A percentile compares a stretch with the other conserved stretches of the same genome.
These are phyloP conservation scores for Limonium bicolor DNA, from an alignment of 148 eudicot genomes.

Conservation along the genomic window DNA sequence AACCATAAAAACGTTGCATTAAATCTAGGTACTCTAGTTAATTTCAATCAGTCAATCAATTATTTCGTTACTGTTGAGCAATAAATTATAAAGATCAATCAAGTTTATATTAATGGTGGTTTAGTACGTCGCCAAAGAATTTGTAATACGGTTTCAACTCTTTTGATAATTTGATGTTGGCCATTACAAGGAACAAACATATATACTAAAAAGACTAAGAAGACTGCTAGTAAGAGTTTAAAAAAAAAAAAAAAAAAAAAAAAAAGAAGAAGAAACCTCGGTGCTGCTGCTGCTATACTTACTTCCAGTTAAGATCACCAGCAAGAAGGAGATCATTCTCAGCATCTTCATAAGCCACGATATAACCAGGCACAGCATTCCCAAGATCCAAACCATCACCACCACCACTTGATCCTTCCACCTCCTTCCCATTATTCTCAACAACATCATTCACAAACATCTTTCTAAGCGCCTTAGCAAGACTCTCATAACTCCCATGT, in stretches of 20 bases:
- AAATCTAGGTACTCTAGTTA: no score
- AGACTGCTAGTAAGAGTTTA: background rate
- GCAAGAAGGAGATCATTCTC: constrained; percentile 88
- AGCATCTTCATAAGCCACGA: constrained; percentile 74
- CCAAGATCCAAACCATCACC: constrained; percentile 25
- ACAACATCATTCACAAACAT: constrained; percentile 22
- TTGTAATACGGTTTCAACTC: background rate
- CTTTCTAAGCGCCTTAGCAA: constrained; percentile 49
- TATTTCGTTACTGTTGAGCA: background rate
- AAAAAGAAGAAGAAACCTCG: no score
- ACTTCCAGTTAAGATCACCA: constrained; percentile 89
- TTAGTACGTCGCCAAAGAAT: background rate
- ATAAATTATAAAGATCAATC: background rate
- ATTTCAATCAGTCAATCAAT: no score
- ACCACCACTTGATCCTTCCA: background rate
- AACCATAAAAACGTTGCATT: no score
- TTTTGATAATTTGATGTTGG: background rate
- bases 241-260: background rate
- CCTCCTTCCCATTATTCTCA: constrained; percentile 11
- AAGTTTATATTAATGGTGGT: background rate
- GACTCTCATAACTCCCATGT: constrained; percentile 41
- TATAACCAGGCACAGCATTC: constrained; percentile 68
- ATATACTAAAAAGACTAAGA: background rate
- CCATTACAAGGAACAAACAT: background rate
- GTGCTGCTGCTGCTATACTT: no score